Conservation (phyloP, 1,284 basidiomycete genomes). For the Austroboletus niveus region DNA sequence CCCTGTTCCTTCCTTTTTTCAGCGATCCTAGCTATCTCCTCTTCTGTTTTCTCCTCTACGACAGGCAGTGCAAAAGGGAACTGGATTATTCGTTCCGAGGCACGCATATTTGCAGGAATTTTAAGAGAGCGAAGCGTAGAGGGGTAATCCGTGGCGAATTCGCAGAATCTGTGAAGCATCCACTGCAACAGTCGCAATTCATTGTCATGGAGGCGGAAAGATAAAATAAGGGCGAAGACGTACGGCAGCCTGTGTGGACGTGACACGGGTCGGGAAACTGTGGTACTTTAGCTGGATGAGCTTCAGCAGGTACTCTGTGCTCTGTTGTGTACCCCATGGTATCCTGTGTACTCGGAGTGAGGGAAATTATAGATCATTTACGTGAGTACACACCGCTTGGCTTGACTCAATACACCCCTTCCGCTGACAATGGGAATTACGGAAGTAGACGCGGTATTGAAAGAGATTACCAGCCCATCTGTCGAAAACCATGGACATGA, state of each 20-base stretch:
- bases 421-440: constrained; percentile 84
- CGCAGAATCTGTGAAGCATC: constrained; percentile 88
- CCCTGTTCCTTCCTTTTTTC: constrained; percentile 87
- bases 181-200: constrained; percentile 48
- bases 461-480: constrained; percentile 82
- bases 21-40: constrained; percentile 76
- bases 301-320: constrained; percentile 89
- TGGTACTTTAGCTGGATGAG: constrained; percentile 90
- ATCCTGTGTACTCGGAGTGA: constrained; percentile 51
- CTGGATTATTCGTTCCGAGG: constrained; percentile 74
- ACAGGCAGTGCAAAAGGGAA: constrained; percentile 77
- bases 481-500: constrained; percentile 40
- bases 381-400: constrained; percentile 67
- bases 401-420: constrained; percentile 75
- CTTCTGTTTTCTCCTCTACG: constrained; percentile 86
- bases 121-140: constrained; percentile 63
- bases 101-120: constrained; percentile 55
- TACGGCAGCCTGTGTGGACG: constrained; percentile 55
- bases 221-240: constrained; percentile 15
- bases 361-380: not conserved
- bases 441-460: constrained; percentile 84
- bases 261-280: constrained; percentile 71
- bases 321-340: constrained; percentile 90
- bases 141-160: constrained; percentile 81
- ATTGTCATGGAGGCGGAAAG: not conserved